Evolutionary conservation across 2,329 filamentous ascomycete species (phyloP), one percentile per base, ranked within the genome.

Genomic region (Myriosclerotinia curreyana): DNA sequence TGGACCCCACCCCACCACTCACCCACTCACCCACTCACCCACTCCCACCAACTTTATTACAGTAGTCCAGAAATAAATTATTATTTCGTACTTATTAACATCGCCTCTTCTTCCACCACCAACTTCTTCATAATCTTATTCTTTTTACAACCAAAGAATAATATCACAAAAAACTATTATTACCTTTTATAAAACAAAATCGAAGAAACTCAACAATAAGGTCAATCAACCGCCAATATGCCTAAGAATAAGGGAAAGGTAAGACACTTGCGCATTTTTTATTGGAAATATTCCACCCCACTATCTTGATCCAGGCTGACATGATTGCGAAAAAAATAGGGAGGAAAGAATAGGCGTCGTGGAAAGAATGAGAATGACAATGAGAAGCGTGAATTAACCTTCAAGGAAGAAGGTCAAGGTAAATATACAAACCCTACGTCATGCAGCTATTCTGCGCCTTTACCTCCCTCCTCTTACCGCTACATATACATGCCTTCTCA

Each of bases 231-330:
- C 64, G 69, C 73, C 79, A 87, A 80, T 68, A 97, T 97, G 93
- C 93, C 93, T 76, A 97, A 97, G 91, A 97, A 97, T 80, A 97
- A 97, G 88, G 93, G 93, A 93, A 97, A 96, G 83, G 92, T 96
- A 83, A 77, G 36, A 58, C 40, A 25, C 59, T 22, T 34, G 38
- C 55, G 42, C 54, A 36, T 36, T 48, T 38, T 17, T 49, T 17
- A 14, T 42, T 61, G 28, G 31, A 42, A 53, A 22, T 40, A 15
- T 40, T 40, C 22, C 31, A 36, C 54, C 54, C 62, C 46, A 36
- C 55, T 34, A 28, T 34, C 46, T 51, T 25, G n/a, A 46, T 53
- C 31, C 14, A 48, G 38, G 62, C 53, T 61, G 56, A 69, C 65
- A 68, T 46, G 62, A 67, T 64, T 48, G 25, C 46, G 50, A 65